Conservation (phyloP, 768 basidiomycete species). For the Pleurotus eryngii region DNA sequence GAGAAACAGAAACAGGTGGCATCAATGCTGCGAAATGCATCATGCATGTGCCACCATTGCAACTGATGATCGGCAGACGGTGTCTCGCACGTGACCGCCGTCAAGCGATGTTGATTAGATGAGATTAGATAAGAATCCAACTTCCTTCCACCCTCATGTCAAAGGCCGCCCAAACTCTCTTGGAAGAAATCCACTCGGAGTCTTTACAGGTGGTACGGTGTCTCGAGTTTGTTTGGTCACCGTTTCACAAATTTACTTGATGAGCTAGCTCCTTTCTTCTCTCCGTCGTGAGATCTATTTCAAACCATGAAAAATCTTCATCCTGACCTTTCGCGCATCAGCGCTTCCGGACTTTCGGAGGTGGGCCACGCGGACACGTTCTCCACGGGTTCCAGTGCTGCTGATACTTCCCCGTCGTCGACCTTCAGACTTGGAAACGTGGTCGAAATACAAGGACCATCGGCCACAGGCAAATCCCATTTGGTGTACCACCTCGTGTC, state of each 20-base stretch:
- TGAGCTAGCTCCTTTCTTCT: slow-evolving; percentile 38
- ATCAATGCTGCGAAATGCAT: slow-evolving; percentile 6
- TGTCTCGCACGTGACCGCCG: not conserved
- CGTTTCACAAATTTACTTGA: not conserved
- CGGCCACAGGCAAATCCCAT: slow-evolving; percentile 76
- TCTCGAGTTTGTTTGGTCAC: not conserved
- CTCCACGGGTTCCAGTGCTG: no score
- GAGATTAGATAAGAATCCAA: no score
- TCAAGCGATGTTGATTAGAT: not conserved
- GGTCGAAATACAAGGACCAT: slow-evolving; percentile 73
- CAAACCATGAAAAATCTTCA: not conserved
- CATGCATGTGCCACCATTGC: slow-evolving; percentile 3
- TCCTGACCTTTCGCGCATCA: slow-evolving; percentile 13
- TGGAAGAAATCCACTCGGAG: slow-evolving; percentile 31
- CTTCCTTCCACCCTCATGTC: not conserved
- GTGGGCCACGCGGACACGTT: no score
- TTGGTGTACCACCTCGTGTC: slow-evolving; percentile 66
- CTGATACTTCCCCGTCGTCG: slow-evolving; percentile 5
- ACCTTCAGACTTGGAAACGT: slow-evolving; percentile 51
- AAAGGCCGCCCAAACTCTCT: slow-evolving; percentile 14
- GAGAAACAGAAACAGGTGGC: slow-evolving; percentile 6
- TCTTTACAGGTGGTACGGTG: slow-evolving; percentile 26
- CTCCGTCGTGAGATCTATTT: slow-evolving; percentile 28
- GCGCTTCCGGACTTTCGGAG: slow-evolving; percentile 9
- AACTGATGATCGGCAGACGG: not conserved